Evolutionary conservation across 352 stramenopile species (phyloP).

Genomic region (Pelagophyceae sp.): DNA sequence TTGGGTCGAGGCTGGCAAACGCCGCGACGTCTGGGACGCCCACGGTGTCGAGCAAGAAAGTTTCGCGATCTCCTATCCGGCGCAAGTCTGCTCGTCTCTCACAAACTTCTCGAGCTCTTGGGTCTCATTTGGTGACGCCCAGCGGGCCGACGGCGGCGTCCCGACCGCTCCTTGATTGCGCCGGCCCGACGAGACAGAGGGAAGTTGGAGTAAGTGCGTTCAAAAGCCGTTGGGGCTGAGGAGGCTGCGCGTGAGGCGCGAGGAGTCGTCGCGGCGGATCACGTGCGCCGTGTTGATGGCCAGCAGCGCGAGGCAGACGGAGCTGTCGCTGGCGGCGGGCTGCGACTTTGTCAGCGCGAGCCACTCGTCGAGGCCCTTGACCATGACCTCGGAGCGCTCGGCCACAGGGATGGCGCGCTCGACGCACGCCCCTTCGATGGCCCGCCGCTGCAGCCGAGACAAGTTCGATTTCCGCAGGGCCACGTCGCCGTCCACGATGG

Average conservation of each 20-base stretch:
- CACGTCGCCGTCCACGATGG: background rate
- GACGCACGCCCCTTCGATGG: background rate
- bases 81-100: too few species aligned
- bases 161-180: too few species aligned
- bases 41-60: too few species aligned
- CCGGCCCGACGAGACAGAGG: too few species aligned
- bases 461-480: background rate
- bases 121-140: too few species aligned
- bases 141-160: too few species aligned
- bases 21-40: too few species aligned
- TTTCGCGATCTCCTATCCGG: too few species aligned
- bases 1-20: too few species aligned
- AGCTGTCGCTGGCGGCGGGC: background rate
- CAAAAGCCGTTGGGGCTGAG: too few species aligned
- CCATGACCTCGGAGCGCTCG: background rate
- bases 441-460: background rate
- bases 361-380: background rate
- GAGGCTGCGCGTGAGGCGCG: background rate
- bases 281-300: background rate
- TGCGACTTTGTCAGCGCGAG: background rate
- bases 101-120: too few species aligned
- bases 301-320: conserved; percentile 1
- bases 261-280: background rate
- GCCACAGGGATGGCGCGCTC: background rate
- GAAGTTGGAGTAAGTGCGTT: too few species aligned